Conservation (phyloP, 2,329 filamentous ascomycete species). For the Aspergillus sclerotialis region DNA sequence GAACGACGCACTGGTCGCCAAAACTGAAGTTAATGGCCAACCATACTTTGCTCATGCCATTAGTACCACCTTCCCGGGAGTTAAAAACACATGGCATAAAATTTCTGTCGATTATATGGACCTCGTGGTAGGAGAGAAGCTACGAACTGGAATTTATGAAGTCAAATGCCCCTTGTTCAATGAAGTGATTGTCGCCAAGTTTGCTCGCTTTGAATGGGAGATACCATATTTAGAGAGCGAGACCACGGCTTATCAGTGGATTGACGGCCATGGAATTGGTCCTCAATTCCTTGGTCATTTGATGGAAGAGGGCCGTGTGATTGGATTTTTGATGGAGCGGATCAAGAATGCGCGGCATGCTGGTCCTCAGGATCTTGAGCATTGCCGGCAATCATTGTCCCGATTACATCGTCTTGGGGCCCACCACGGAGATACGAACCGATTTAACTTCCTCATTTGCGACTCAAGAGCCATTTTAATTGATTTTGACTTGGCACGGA, state of each 20-base stretch:
- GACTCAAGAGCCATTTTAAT: conserved; percentile 16
- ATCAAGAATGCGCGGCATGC: conserved; percentile 18
- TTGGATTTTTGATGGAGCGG: conserved; percentile 34
- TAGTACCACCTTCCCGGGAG: conserved; percentile 12
- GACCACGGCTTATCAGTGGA: conserved; percentile 31
- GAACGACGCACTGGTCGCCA: conserved; percentile 21
- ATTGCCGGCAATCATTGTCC: conserved; percentile 13
- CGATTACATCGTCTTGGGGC: conserved; percentile 19
- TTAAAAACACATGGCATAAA: conserved; percentile 17
- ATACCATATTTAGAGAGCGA: conserved; percentile 30
- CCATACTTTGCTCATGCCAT: conserved; percentile 14
- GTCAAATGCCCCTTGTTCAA: conserved; percentile 10
- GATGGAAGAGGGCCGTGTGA: conserved; percentile 31
- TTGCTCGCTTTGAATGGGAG: conserved; percentile 34
- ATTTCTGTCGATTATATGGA: conserved; percentile 16
- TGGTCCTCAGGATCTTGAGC: conserved; percentile 11
- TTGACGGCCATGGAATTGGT: conserved; percentile 26
- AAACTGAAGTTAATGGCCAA: conserved; percentile 7
- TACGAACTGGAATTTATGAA: conserved; percentile 20
- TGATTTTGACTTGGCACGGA: conserved; percentile 21
- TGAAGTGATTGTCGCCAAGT: conserved; percentile 25
- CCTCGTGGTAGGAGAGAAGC: conserved; percentile 11
- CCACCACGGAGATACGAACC: conserved; percentile 21
- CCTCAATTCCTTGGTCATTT: conserved; percentile 35
- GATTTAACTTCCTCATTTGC: conserved; percentile 20